These are phyloP conservation scores for Solanum hybrid DNA, from an alignment of 305 asterid species.

Conservation along the genomic window DNA sequence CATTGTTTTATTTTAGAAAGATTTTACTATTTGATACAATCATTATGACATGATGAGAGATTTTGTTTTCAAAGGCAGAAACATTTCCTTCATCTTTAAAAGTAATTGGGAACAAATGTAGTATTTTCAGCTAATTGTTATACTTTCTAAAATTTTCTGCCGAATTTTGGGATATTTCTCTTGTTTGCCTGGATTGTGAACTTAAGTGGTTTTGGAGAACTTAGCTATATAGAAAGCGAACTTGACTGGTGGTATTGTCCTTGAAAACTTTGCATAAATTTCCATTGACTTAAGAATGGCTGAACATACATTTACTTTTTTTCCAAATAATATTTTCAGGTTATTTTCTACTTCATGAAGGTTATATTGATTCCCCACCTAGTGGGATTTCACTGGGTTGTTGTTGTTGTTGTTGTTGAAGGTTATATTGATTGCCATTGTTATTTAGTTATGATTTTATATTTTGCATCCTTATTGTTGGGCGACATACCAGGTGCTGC, in stretches of 20 bases:
- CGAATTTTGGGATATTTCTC: neutral
- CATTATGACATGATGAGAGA: neutral
- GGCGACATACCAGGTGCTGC: conserved; percentile 64
- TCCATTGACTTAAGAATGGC: neutral
- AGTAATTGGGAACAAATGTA: neutral
- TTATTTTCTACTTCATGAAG: neutral
- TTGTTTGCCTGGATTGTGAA: neutral
- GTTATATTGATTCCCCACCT: no score
- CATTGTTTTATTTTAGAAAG: neutral
- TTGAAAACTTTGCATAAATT: neutral
- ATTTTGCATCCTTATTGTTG: conserved; percentile 10
- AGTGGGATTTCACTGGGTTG: no score
- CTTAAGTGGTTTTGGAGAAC: neutral
- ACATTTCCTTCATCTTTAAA: neutral
- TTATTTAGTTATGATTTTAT: conserved; percentile 7
- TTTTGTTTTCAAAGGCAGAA: neutral
- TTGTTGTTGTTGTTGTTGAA: neutral
- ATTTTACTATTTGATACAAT: neutral
- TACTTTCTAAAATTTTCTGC: neutral
- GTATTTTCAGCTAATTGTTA: neutral
- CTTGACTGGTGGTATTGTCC: neutral
- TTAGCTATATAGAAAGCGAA: neutral
- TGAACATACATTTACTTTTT: neutral
- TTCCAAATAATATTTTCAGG: neutral
- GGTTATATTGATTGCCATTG: neutral